These are phyloP conservation scores for Diaporthe capsici DNA, from an alignment of 2,329 filamentous ascomycete genomes.

Conservation along the genomic window DNA sequence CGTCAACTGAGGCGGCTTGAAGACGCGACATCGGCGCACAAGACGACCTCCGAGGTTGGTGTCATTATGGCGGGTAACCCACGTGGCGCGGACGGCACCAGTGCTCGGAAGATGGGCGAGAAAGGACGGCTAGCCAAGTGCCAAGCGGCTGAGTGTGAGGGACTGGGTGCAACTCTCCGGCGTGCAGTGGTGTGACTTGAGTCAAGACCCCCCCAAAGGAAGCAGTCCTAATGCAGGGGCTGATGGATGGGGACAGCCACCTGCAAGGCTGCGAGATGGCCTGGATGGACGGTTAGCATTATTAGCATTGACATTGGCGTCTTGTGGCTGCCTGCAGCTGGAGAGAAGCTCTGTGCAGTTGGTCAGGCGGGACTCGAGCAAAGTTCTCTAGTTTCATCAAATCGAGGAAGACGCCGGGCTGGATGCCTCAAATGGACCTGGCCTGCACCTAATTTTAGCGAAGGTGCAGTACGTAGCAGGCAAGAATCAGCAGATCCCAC, in stretches of 20 bases:
- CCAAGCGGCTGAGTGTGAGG: constrained; percentile 7
- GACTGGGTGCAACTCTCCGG: not conserved
- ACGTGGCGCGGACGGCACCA: constrained; percentile 26
- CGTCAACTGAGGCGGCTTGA: not conserved
- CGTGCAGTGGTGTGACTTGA: constrained; percentile 22
- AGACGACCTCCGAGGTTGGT: constrained; percentile 10
- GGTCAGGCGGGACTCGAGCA: constrained; percentile 8
- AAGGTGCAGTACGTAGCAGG: not conserved
- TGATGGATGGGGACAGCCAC: constrained; percentile 30
- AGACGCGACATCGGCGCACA: constrained; percentile 15
- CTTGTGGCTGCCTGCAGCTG: constrained; percentile 20
- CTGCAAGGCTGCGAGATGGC: constrained; percentile 28
- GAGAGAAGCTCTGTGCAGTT: not conserved
- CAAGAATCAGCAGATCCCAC: not conserved
- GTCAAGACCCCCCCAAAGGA: not conserved
- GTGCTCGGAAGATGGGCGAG: constrained; percentile 14
- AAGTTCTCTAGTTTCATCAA: constrained; percentile 23
- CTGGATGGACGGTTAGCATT: not conserved
- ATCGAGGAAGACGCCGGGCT: constrained; percentile 29
- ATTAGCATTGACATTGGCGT: not conserved
- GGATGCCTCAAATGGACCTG: constrained; percentile 13
- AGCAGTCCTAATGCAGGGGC: constrained; percentile 34
- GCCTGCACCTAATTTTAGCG: constrained; percentile 21
- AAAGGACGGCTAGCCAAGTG: not conserved
- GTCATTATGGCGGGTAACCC: constrained; percentile 22